Base-by-base conservation (phyloP, 306 rosid species). In the Cicer bijugum region DNA sequence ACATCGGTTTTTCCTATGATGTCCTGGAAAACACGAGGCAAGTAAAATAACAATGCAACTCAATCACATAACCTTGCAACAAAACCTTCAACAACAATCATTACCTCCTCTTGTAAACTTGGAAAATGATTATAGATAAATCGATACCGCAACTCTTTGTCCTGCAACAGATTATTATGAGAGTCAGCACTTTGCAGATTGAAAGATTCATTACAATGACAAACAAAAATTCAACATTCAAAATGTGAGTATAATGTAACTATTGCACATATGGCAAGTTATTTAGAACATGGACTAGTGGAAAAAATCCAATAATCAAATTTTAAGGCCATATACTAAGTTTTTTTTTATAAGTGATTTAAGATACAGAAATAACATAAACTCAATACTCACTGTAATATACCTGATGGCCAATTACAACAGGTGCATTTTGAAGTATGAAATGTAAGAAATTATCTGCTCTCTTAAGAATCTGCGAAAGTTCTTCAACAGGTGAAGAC, bases 361-460 rank as follows among this genome's bases (percentile, higher is more conserved):
- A 20, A 76, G 45, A 75, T 50, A 55, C 3, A 38, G 57, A 63
- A 62, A 47, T 44, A 66, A 66, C 44, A 66, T 37, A 59, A 80
- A 69, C 75, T 28, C 61, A 63, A 42, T 17, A 84, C 78, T 80
- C 77, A 69, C 77, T 40, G 70, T 55, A 76, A 67, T 68, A 56
- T 86, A 94, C 98, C 97, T 95, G 99, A 85, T 95, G 99, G 57
- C 99, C 99, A 72, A 95, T 90, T 64, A 95, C 99, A 53, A 91
- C 92, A 4, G 99, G 99, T 74, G 99, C 99, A 86, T 95, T 95
- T 79, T 95, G 96, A 57, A 95, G 97, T 12, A 95, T 94, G 82
- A 95, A 95, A 84, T 84, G 87, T 48, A 84, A 69, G 82, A 81
- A 81, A 74, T 84, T 80, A 80, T 80, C 82, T 55, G 85, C 85